phyloP scores from a whole-genome alignment of 441 rosid species.

The Jatropha podagrica region DNA sequence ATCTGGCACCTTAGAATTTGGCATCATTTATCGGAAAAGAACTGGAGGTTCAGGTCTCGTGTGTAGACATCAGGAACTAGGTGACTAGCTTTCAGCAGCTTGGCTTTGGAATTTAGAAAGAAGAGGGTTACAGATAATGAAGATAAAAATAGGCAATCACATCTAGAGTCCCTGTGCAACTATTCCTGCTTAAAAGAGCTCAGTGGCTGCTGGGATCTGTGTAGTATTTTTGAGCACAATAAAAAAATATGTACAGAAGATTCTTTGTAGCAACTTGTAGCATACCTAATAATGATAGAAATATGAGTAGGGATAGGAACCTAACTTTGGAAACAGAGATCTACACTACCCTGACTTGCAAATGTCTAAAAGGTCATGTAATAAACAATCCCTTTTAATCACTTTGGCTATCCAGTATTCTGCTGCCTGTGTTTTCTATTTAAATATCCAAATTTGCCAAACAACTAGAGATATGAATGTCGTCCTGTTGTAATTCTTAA shows the following conservation, averaged over 20 bases:
- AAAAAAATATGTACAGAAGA: neutral
- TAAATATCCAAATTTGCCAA: neutral
- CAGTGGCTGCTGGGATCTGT: neutral
- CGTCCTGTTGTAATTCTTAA: neutral
- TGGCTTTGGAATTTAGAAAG: conserved; percentile 1
- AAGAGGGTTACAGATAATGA: neutral
- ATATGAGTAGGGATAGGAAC: neutral
- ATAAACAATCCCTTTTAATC: neutral
- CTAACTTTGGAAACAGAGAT: too few relatives aligned
- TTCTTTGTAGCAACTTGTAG: neutral
- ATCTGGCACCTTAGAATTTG: neutral
- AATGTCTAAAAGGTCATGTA: neutral
- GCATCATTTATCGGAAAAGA: neutral
- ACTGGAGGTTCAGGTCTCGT: neutral
- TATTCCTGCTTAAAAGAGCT: neutral
- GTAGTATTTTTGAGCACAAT: neutral
- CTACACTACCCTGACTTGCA: neutral
- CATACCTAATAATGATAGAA: neutral
- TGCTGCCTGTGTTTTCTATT: neutral
- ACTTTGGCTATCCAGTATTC: neutral
- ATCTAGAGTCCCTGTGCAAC: neutral
- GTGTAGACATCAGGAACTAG: neutral
- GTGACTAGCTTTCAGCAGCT: neutral
- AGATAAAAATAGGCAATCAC: neutral
- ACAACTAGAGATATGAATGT: neutral